Percentiles rank a stretch among this genome's conserved stretches.
Conservation (phyloP, 345 rosid genomes). For the Excoecaria cochinchinensis region DNA sequence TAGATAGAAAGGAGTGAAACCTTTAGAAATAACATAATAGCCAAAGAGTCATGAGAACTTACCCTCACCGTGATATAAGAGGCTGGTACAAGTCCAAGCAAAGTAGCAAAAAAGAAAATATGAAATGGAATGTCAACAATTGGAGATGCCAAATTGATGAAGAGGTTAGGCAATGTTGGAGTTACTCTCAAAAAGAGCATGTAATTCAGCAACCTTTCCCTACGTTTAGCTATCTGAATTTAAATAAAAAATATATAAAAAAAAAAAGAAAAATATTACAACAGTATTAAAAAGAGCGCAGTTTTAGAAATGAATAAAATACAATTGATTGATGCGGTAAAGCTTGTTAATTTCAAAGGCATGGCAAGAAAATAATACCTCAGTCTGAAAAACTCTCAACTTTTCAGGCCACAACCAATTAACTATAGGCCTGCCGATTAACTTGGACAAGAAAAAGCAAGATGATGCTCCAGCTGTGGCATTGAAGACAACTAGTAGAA, state of each 20-base stretch:
- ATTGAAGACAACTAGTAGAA: slow-evolving; percentile 83
- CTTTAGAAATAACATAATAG: background rate
- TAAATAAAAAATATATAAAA: background rate
- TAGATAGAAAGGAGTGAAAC: background rate
- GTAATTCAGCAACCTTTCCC: slow-evolving; percentile 90
- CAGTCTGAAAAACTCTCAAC: slow-evolving; percentile 87
- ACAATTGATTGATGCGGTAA: background rate
- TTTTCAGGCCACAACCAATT: slow-evolving; percentile 97
- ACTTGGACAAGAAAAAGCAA: slow-evolving; percentile 85
- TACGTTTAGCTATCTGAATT: slow-evolving; percentile 76
- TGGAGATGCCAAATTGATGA: slow-evolving; percentile 95
- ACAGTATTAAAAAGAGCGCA: background rate
- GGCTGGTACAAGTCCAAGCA: slow-evolving; percentile 89
- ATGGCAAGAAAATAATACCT: slow-evolving; percentile 45
- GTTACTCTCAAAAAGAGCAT: slow-evolving; percentile 96
- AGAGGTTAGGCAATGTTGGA: slow-evolving; percentile 91
- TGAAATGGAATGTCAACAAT: slow-evolving; percentile 96
- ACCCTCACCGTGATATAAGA: slow-evolving; percentile 91
- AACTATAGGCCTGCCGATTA: slow-evolving; percentile 90
- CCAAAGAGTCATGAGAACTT: slow-evolving; percentile 27
- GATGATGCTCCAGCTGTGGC: slow-evolving; percentile 95
- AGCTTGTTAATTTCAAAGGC: background rate
- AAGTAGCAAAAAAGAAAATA: slow-evolving; percentile 84
- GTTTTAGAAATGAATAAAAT: background rate
- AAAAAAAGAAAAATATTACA: background rate